Percentiles rank a stretch among this genome's conserved stretches.
Conservation (phyloP, 768 basidiomycete genomes). For the Hysterangium stoloniferum region DNA sequence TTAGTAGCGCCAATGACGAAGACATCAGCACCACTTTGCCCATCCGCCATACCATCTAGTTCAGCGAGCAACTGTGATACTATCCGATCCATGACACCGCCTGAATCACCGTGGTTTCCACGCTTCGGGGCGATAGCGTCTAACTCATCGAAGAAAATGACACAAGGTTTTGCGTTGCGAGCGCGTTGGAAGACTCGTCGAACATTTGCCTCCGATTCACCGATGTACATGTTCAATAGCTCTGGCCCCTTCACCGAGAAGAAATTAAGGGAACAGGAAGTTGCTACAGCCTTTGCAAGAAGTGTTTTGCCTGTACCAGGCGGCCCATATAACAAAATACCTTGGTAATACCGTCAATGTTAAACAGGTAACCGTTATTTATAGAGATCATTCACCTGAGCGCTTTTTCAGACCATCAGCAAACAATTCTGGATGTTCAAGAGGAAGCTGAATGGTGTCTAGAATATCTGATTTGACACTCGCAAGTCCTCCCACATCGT, state of each 20-base stretch:
- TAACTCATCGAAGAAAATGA: constrained; percentile 95
- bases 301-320: constrained; percentile 95
- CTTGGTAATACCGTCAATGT: constrained; percentile 29
- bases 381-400: constrained; percentile 53
- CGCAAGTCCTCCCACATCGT: constrained; percentile 90
- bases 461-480: constrained; percentile 87
- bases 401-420: constrained; percentile 89
- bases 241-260: constrained; percentile 98
- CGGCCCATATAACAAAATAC: constrained; percentile 88
- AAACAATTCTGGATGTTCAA: constrained; percentile 88
- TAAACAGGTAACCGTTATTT: not conserved
- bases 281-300: constrained; percentile 93
- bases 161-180: constrained; percentile 86
- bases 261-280: constrained; percentile 90
- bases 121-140: constrained; percentile 93
- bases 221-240: constrained; percentile 96
- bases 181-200: constrained; percentile 87
- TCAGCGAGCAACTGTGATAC: constrained; percentile 93
- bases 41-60: constrained; percentile 79
- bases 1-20: constrained; percentile 97
- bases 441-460: constrained; percentile 89
- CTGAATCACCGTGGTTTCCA: constrained; percentile 92
- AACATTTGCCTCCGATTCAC: constrained; percentile 97
- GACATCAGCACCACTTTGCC: constrained; percentile 56
- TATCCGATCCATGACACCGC: constrained; percentile 97